Evolutionary conservation across 768 basidiomycete genomes (phyloP), one percentile per base, ranked within the genome.

Genomic region (Xerocomellus chrysenteron): DNA sequence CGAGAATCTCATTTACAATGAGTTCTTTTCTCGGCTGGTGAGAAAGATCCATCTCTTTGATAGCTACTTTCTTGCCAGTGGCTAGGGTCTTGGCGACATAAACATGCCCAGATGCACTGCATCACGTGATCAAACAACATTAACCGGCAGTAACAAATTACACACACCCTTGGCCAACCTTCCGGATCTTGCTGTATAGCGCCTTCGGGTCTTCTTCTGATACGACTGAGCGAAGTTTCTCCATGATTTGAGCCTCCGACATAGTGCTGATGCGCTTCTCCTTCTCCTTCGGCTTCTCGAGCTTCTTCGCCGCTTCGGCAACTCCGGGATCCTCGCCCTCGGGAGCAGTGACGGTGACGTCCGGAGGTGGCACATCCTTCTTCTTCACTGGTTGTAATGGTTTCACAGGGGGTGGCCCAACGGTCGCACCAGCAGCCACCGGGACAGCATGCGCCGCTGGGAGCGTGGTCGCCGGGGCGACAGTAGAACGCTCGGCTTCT

Each of bases 221-320:
- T 46, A 98, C 95, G 1, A 98, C 94, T 60, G 85, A 85, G 61
- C 93, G 80, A 62, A 99, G 77, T 75, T 96, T 97, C 70, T 95
- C 92, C 95, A 98, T 97, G 65, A 98, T 95, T 77, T 99, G 96
- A 47, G 88, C 89, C 74, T 99, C 96, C 48, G 89, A 90, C 92
- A 99, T 92, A 39, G 94, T 91, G 61, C 92, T 94, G 65, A 98
- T 96, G 58, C 96, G 82, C 75, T 93, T 89, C 54, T 78, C 85
- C 71, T 88, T 89, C 59, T 80, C 79, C 49, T 76, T 76, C 37
- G 71, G 74, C 66, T 80, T 71, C 72, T 84, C 86, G 69, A 89
- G 82, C 58, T 88, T 77, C 36, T 88, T 81, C 1, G 79, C 87
- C 14, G 92, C 88, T 1, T 87, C 87, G 0, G 88, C 87, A 2